Evolutionary conservation across 2,329 filamentous ascomycete genomes (phyloP), one percentile per base, ranked within the genome.

Genomic region (Metarhizium brunneum): DNA sequence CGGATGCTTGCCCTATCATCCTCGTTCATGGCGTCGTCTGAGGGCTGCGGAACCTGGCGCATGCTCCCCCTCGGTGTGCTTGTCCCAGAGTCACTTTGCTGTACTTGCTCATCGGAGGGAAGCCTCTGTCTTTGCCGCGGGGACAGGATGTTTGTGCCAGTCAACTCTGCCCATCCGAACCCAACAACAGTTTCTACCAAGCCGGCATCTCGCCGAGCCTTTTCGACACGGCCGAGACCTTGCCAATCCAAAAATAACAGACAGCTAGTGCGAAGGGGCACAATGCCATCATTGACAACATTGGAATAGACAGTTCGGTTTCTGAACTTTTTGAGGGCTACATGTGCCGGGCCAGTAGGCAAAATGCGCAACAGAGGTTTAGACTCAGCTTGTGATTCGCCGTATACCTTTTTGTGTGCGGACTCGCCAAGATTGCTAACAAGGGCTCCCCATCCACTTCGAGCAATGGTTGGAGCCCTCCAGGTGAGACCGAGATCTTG

Each of bases 161-260:
- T 96, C 56, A 99, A 73, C 70, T 99, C 94, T 8, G 90, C 89
- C 88, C 92, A 96, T 2, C 94, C 92, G 79, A 92, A 96, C 55
- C 89, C 90, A 35, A 94, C 90, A 60, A 97, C 85, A 0, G 92
- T 96, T 54, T 95, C 92, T 42, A 99, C 89, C 32, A 97, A 76
- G 0, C 92, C 92, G 58, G 92, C 95, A 68, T 95, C 92, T 68
- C 94, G 78, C 25, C 92, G 83, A 11, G 94, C 92, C 71, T 99
- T 99, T 62, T 97, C 91, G 1, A 99, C 94, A 43, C 90, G 86
- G 5, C 88, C 92, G 3, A 99, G 76, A 0, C 94, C 94, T 71
- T 92, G 88, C 94, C 94, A 99, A 68, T 99, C 94, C 1, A 99
- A 76, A 65, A 99, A 99, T 6, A 99, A 73, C n/a, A 99, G 76